Evolutionary conservation across 2,329 filamentous ascomycete species (phyloP).

Genomic region (Fusarium annulatum): DNA sequence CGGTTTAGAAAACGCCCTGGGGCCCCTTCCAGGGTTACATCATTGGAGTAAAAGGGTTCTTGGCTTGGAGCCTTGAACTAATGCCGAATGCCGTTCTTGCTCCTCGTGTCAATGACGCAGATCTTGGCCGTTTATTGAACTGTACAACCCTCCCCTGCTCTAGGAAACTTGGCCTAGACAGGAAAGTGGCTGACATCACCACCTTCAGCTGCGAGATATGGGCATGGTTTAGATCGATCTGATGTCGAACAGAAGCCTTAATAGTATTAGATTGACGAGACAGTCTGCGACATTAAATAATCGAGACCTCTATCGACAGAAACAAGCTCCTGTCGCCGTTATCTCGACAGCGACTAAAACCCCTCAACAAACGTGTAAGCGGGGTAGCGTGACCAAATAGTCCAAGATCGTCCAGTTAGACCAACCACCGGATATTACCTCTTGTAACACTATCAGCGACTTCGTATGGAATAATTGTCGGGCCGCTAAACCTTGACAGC

Average conservation of each 20-base stretch:
- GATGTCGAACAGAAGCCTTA: background rate
- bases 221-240: background rate
- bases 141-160: slow-evolving; percentile 12
- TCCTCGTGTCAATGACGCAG: slow-evolving; percentile 12
- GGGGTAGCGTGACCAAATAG: slow-evolving; percentile 23
- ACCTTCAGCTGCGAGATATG: background rate
- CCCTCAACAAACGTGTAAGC: slow-evolving; percentile 2
- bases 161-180: background rate
- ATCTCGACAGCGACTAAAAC: slow-evolving; percentile 2
- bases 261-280: slow-evolving; percentile 2
- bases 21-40: background rate
- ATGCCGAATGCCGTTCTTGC: background rate
- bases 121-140: slow-evolving; percentile 13
- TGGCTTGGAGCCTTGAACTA: background rate
- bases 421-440: slow-evolving; percentile 25
- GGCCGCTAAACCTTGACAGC: slow-evolving; percentile 6
- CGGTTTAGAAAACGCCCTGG: background rate
- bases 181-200: slow-evolving; percentile 20
- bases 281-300: background rate
- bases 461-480: slow-evolving; percentile 25
- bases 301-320: background rate
- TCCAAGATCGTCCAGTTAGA: slow-evolving; percentile 22
- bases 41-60: background rate
- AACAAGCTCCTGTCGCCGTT: background rate
- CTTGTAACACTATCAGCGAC: background rate